Evolutionary conservation across 176 grass and related monocot genomes (phyloP).

Genomic region (Oryza officinalis): DNA sequence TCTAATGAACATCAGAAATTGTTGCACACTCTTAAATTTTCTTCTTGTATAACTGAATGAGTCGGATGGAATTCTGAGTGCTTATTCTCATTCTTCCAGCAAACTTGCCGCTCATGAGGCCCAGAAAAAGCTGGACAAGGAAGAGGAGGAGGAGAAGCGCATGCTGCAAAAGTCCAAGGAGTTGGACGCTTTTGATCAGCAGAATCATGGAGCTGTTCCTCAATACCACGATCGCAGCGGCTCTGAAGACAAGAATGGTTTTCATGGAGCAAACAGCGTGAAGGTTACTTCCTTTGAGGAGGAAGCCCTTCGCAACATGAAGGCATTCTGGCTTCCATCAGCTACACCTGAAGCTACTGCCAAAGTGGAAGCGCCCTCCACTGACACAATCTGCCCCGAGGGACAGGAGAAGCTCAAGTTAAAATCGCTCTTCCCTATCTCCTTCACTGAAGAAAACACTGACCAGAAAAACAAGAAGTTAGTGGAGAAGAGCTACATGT

Average conservation of each 20-base stretch:
- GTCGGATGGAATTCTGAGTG: background rate
- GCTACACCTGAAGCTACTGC: slow-evolving; percentile 74
- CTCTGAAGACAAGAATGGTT: slow-evolving; percentile 68
- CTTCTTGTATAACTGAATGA: slow-evolving; percentile 8
- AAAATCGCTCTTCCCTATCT: slow-evolving; percentile 79
- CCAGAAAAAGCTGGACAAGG: slow-evolving; percentile 87
- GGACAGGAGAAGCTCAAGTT: slow-evolving; percentile 95
- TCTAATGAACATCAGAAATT: background rate
- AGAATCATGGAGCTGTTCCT: slow-evolving; percentile 91
- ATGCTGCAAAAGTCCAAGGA: slow-evolving; percentile 73
- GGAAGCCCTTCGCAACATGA: slow-evolving; percentile 96
- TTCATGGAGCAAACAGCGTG: slow-evolving; percentile 97
- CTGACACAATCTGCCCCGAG: slow-evolving; percentile 75
- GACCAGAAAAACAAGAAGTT: slow-evolving; percentile 52
- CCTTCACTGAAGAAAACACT: slow-evolving; percentile 65
- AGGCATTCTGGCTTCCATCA: slow-evolving; percentile 98
- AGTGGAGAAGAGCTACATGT: slow-evolving; percentile 80
- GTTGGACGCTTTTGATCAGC: slow-evolving; percentile 83
- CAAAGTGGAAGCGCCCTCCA: slow-evolving; percentile 67
- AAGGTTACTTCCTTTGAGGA: slow-evolving; percentile 96
- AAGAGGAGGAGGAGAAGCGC: slow-evolving; percentile 81
- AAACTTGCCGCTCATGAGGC: slow-evolving; percentile 71
- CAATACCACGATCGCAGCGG: slow-evolving; percentile 58
- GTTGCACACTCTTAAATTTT: background rate
- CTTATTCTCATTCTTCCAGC: slow-evolving; percentile 47